Evolutionary conservation across 2,329 filamentous ascomycete genomes (phyloP).

Genomic region (Ceratocystis eucalypticola): DNA sequence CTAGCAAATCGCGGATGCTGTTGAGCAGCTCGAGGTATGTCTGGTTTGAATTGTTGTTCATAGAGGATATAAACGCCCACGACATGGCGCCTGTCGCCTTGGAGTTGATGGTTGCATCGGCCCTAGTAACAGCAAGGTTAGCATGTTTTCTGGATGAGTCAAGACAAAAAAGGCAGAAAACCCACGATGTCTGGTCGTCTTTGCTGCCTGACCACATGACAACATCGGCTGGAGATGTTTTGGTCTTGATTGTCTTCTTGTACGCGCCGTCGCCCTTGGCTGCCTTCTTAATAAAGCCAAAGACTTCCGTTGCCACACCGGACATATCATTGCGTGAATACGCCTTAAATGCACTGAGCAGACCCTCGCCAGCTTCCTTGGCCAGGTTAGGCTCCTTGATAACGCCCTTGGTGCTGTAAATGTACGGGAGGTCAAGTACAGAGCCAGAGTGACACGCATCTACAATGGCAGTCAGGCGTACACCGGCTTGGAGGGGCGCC

Average conservation of each 20-base stretch:
- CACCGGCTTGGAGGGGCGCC: constrained; percentile 60
- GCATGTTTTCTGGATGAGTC: background rate
- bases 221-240: constrained; percentile 88
- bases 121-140: constrained; percentile 35
- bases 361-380: constrained; percentile 62
- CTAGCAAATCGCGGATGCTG: constrained; percentile 80
- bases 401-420: constrained; percentile 67
- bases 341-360: constrained; percentile 58
- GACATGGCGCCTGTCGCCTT: constrained; percentile 97
- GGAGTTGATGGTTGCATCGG: constrained; percentile 76
- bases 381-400: constrained; percentile 71
- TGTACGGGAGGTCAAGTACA: constrained; percentile 62
- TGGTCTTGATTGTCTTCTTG: constrained; percentile 67
- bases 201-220: constrained; percentile 98
- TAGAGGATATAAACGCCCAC: constrained; percentile 82
- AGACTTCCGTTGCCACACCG: constrained; percentile 66
- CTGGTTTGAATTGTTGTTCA: constrained; percentile 88
- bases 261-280: constrained; percentile 60
- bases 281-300: constrained; percentile 63
- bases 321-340: constrained; percentile 76
- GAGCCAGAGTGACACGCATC: constrained; percentile 72
- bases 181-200: constrained; percentile 75
- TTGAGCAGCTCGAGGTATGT: constrained; percentile 93
- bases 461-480: constrained; percentile 71
- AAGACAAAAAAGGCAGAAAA: constrained; percentile 15